Evolutionary conservation across 2,329 filamentous ascomycete species (phyloP).

Genomic region (Colletotrichum endophyticum): DNA sequence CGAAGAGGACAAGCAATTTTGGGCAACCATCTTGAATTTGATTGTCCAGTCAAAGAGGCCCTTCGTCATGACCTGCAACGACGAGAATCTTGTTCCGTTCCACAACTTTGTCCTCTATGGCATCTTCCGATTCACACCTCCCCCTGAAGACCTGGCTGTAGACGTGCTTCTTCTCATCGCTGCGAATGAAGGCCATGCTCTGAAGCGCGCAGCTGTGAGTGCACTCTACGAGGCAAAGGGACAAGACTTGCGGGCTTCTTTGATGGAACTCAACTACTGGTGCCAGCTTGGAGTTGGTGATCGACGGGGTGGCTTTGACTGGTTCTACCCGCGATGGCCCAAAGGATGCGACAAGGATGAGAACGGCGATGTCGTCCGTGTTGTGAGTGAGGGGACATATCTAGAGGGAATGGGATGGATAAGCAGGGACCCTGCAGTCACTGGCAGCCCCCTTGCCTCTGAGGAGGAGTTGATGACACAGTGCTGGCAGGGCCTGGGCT

Average conservation of each 20-base stretch:
- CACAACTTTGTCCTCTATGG: slow-evolving; percentile 80
- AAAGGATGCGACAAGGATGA: slow-evolving; percentile 72
- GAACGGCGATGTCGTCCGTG: slow-evolving; percentile 71
- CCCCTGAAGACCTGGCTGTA: slow-evolving; percentile 70
- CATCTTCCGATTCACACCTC: slow-evolving; percentile 76
- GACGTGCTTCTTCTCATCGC: slow-evolving; percentile 85
- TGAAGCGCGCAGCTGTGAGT: slow-evolving; percentile 70
- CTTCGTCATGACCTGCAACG: slow-evolving; percentile 93
- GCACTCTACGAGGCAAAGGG: slow-evolving; percentile 73
- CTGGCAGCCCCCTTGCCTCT: slow-evolving; percentile 40
- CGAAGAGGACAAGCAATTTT: slow-evolving; percentile 95
- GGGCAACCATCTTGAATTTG: slow-evolving; percentile 79
- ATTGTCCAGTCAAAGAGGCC: slow-evolving; percentile 87
- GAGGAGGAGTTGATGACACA: slow-evolving; percentile 71
- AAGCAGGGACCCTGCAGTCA: slow-evolving; percentile 61
- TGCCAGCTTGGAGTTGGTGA: slow-evolving; percentile 96
- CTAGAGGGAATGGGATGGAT: slow-evolving; percentile 78
- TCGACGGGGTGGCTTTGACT: slow-evolving; percentile 84
- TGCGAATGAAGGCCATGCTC: slow-evolving; percentile 85
- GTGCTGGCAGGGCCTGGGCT: slow-evolving; percentile 69
- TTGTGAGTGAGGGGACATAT: slow-evolving; percentile 84
- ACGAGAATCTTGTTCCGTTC: slow-evolving; percentile 82
- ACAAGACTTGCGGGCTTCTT: slow-evolving; percentile 78
- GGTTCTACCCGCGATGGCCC: slow-evolving; percentile 84
- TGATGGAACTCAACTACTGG: slow-evolving; percentile 92